Evolutionary conservation across 805 yeast genomes (phyloP).

Genomic region (Candida sakaeoensis): DNA sequence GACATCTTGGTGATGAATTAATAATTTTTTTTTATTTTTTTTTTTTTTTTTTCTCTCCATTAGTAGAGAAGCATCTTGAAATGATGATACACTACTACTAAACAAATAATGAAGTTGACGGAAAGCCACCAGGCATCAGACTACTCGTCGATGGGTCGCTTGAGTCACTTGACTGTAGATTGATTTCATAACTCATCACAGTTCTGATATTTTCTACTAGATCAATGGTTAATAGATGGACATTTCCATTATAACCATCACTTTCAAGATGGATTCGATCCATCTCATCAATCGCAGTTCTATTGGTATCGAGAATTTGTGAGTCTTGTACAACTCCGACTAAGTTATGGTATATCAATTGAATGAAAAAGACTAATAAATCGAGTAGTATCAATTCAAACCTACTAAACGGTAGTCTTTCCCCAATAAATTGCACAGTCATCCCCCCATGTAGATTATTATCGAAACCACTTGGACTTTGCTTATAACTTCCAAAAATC

Average conservation of each 20-base stretch:
- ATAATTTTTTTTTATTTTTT: not conserved
- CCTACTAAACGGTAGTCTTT: conserved; percentile 24
- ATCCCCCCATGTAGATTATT: conserved; percentile 30
- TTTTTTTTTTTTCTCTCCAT: conserved; percentile 2
- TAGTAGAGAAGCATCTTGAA: conserved; percentile 2
- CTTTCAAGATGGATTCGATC: conserved; percentile 18
- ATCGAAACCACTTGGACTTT: conserved; percentile 13
- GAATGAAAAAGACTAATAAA: conserved; percentile 21
- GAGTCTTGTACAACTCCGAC: conserved; percentile 32
- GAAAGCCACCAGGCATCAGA: conserved; percentile 4
- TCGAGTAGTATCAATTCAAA: conserved; percentile 28
- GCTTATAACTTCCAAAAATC: conserved; percentile 22
- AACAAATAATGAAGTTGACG: conserved; percentile 8
- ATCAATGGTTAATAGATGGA: conserved; percentile 26
- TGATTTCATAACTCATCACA: conserved; percentile 8
- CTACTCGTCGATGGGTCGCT: not conserved
- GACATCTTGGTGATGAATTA: conserved; percentile 16
- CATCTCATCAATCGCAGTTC: conserved; percentile 5
- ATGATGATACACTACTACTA: conserved; percentile 1
- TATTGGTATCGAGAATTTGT: conserved; percentile 18
- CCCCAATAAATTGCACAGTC: conserved; percentile 38
- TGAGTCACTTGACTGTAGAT: not conserved
- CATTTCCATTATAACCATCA: conserved; percentile 42
- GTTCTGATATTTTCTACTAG: conserved; percentile 14
- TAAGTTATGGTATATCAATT: conserved; percentile 29